Conservation (phyloP, 306 rosid genomes). For the Astragalus glycyphyllos region DNA sequence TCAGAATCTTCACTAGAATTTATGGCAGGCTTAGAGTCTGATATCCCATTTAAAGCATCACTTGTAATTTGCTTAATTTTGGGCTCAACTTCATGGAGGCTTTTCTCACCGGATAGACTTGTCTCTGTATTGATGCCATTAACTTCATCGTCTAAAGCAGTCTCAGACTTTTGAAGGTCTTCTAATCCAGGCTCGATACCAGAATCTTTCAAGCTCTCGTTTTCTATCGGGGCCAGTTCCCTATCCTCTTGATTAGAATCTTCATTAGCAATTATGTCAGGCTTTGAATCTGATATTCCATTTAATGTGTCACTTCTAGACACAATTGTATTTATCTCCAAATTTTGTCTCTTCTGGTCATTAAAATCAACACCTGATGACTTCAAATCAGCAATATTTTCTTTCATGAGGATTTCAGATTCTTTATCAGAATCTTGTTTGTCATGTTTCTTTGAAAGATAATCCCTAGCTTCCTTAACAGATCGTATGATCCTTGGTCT, state of each 20-base stretch:
- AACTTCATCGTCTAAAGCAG: constrained; percentile 52
- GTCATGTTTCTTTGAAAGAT: constrained; percentile 60
- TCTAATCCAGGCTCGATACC: constrained; percentile 40
- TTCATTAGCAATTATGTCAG: constrained; percentile 40
- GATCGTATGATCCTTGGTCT: constrained; percentile 75
- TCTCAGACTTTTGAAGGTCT: constrained; percentile 48
- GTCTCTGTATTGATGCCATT: constrained; percentile 43
- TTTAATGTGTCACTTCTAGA: constrained; percentile 42
- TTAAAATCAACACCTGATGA: constrained; percentile 47
- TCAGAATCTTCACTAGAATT: constrained; percentile 49
- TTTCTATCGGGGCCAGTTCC: constrained; percentile 41
- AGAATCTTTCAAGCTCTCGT: constrained; percentile 39
- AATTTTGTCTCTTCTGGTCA: constrained; percentile 35
- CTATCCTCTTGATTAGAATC: constrained; percentile 50
- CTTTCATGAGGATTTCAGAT: constrained; percentile 35
- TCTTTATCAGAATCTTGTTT: constrained; percentile 49
- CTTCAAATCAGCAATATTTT: constrained; percentile 45
- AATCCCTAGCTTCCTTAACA: constrained; percentile 88
- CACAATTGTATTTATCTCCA: constrained; percentile 32
- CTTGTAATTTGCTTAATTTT: constrained; percentile 56
- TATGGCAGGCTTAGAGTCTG: constrained; percentile 48
- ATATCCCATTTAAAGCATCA: constrained; percentile 44
- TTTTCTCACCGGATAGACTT: constrained; percentile 51
- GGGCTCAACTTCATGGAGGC: constrained; percentile 64
- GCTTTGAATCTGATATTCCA: constrained; percentile 48